phyloP scores from a whole-genome alignment of 768 basidiomycete species.

The Russula emetica region DNA sequence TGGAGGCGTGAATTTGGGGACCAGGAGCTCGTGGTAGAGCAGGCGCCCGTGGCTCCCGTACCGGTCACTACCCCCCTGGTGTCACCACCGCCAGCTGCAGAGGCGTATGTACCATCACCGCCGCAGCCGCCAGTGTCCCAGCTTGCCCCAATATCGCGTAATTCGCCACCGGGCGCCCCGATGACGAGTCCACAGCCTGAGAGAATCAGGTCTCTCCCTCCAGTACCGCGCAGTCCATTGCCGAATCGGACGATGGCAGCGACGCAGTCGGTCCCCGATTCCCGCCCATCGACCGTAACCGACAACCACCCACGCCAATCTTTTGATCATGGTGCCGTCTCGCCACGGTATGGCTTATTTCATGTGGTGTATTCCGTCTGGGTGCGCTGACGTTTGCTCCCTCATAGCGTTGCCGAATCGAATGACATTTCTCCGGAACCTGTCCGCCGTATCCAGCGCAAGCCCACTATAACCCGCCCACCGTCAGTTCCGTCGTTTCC shows the following conservation, averaged over 20 bases:
- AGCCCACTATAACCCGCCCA: conserved; percentile 25
- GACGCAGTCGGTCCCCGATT: conserved; percentile 26
- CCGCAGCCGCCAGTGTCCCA: conserved; percentile 5
- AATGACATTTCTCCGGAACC: conserved; percentile 20
- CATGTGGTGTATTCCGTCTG: neutral
- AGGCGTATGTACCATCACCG: conserved; percentile 4
- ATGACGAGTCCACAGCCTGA: conserved; percentile 7
- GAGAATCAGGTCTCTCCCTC: conserved; percentile 15
- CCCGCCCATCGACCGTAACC: conserved; percentile 27
- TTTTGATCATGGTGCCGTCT: conserved; percentile 39
- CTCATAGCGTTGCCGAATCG: conserved; percentile 23
- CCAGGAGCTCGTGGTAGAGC: conserved; percentile 35
- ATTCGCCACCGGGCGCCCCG: conserved; percentile 5
- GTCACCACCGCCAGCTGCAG: conserved; percentile 2
- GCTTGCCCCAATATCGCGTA: neutral
- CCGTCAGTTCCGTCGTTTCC: conserved; percentile 23
- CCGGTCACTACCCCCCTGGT: neutral
- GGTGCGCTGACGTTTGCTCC: neutral
- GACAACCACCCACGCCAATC: conserved; percentile 33
- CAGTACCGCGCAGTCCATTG: conserved; percentile 20
- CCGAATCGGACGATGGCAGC: conserved; percentile 22
- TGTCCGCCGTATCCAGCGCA: conserved; percentile 27
- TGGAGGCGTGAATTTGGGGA: conserved; percentile 65
- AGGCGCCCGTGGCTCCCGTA: neutral
- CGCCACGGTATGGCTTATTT: conserved; percentile 39